phyloP scores from a whole-genome alignment of 352 stramenopile genomes.

The Globisporangium barbulae region DNA sequence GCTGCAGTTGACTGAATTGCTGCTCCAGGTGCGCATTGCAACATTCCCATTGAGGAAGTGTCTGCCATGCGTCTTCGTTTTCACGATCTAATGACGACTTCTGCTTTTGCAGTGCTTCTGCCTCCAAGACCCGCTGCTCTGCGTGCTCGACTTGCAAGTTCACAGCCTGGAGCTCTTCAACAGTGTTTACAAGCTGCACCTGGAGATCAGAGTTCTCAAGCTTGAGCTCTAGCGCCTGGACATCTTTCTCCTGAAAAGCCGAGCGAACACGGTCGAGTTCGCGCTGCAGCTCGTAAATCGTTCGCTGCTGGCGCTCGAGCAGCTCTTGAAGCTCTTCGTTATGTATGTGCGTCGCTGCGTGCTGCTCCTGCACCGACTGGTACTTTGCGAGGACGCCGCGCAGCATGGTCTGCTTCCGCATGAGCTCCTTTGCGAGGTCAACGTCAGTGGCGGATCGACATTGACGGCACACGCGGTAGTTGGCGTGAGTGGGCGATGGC shows the following conservation, averaged over 20 bases:
- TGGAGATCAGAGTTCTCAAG: conserved; percentile 8
- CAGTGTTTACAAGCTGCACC: not conserved
- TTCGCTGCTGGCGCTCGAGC: conserved; percentile 3
- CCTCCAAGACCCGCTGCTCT: not conserved
- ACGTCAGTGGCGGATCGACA: conserved; percentile 29
- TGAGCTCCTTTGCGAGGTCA: conserved; percentile 30
- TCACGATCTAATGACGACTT: not conserved
- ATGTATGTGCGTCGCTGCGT: not conserved
- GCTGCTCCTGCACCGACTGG: conserved; percentile 21
- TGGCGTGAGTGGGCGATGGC: not conserved
- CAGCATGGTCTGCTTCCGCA: conserved; percentile 23
- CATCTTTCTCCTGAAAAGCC: not conserved
- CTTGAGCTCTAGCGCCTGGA: not conserved
- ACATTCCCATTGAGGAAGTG: not conserved
- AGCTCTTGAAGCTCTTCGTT: conserved; percentile 3
- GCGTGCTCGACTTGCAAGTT: conserved; percentile 7
- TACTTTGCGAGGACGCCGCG: conserved; percentile 25
- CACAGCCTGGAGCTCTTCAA: conserved; percentile 8
- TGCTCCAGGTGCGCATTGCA: not conserved
- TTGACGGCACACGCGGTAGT: conserved; percentile 28
- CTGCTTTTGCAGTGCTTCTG: not conserved
- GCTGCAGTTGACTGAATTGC: conserved; percentile 10
- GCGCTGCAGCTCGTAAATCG: conserved; percentile 5
- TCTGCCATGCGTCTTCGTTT: not conserved
- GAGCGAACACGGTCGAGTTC: conserved; percentile 4